Base-by-base conservation (phyloP, 2,329 filamentous ascomycete genomes). In the Penicillium sp. region DNA sequence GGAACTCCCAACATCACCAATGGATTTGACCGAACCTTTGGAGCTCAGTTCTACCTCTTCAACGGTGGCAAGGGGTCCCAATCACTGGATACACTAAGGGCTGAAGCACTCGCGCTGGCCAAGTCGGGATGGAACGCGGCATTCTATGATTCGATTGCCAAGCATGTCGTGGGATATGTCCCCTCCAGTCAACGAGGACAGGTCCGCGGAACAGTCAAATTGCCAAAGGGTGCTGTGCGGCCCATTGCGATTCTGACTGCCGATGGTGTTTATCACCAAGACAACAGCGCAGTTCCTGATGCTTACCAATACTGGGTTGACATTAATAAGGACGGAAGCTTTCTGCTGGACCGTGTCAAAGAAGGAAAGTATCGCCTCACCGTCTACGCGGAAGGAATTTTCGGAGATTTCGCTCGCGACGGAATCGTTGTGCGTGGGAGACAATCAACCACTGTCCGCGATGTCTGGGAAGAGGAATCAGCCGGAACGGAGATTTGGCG, bases 11-110 rank as follows among this genome's bases (percentile, higher is more conserved):
- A 88, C 64, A 87, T 89, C 64, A 87, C 83, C 1, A 71, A 85
- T 60, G 86, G 86, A 0, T 88, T 88, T 62, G 86, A 88, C 65
- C 79, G 86, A 2, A 88, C 86, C 0, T 88, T 88, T 66, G 87
- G 87, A 1, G 86, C 86, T 62, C 82, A 84, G 69, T 87, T 82
- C 66, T 88, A 83, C 66, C 79, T 87, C 66, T 89, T 88, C 76
- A 89, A 88, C 70, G 80, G 81, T 53, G 83, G 83, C 11, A 73
- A 77, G 2, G 72, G 77, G 0, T 78, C 78, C 7, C 76, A 79
- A 2, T 72, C 77, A 4, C 75, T 85, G 46, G 70, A 81, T 19
- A 75, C 76, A 1, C 78, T 87, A 2, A 78, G 83, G 22, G 73
- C 76, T 11, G 86, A 89, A 55, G 86, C 87, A 1, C 75, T 77